Conservation (phyloP, 805 yeast species). For the Cyberlindnera suaveolens region DNA sequence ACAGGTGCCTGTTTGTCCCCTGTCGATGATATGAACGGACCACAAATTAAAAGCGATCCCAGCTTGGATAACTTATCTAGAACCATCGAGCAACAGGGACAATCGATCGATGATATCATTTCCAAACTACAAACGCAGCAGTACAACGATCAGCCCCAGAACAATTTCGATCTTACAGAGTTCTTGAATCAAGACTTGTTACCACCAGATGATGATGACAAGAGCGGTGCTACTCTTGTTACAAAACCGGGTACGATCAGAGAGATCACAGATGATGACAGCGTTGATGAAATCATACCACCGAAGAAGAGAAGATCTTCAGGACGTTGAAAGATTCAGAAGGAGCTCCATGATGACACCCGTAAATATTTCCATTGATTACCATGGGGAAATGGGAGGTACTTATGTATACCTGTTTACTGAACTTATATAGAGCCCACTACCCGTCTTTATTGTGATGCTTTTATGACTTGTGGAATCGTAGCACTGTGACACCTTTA, state of each 20-base stretch:
- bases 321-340: no score
- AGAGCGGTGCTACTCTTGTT: not conserved
- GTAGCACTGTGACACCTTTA: no score
- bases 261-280: slow-evolving; percentile 1
- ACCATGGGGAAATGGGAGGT: no score
- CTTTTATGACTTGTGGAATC: no score
- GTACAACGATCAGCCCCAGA: slow-evolving; percentile 5
- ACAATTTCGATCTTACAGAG: slow-evolving; percentile 20
- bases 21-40: slow-evolving; percentile 1
- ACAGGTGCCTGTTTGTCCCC: not conserved
- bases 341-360: no score
- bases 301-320: not conserved
- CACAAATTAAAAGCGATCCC: slow-evolving; percentile 3
- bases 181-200: slow-evolving; percentile 16
- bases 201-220: slow-evolving; percentile 1
- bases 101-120: slow-evolving; percentile 22
- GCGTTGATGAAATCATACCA: not conserved
- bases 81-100: slow-evolving; percentile 23
- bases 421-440: no score
- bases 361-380: no score
- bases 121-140: slow-evolving; percentile 12
- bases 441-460: no score
- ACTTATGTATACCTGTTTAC: no score
- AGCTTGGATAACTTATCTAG: slow-evolving; percentile 15
- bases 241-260: not conserved